Evolutionary conservation across 1,284 basidiomycete species (phyloP).

Genomic region (Sporisorium scitamineum): DNA sequence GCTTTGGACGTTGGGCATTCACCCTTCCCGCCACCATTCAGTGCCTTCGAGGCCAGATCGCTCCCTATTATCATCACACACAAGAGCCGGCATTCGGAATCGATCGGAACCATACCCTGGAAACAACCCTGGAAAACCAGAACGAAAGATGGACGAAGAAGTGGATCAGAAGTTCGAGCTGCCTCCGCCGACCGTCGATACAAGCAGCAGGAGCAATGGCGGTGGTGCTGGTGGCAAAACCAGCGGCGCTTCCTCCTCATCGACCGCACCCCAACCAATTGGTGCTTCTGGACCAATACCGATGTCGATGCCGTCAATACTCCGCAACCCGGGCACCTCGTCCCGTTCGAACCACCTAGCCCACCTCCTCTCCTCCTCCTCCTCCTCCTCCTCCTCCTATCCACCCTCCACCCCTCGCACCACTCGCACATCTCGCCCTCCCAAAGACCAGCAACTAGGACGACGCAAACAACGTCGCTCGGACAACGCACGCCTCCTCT

Average conservation of each 20-base stretch:
- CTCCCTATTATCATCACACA: background rate
- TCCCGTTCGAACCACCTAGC: conserved; percentile 22
- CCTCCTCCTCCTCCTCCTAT: conserved; percentile 20
- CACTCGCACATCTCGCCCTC: background rate
- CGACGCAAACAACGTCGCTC: conserved; percentile 44
- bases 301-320: conserved; percentile 49
- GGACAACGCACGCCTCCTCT: conserved; percentile 53
- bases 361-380: conserved; percentile 5
- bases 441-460: conserved; percentile 17
- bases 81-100: background rate
- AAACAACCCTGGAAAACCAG: too few relatives aligned
- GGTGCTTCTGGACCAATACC: conserved; percentile 24
- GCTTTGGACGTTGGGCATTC: background rate
- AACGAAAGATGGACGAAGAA: conserved; percentile 13
- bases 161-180: conserved; percentile 14
- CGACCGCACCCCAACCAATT: background rate
- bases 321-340: conserved; percentile 23
- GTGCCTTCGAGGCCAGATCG: too few relatives aligned
- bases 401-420: conserved; percentile 10
- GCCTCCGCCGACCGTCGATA: conserved; percentile 16
- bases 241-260: background rate
- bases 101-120: too few relatives aligned
- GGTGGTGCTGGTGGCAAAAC: background rate
- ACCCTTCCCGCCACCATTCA: background rate
- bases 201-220: background rate